Evolutionary conservation across 2,329 filamentous ascomycete species (phyloP), one percentile per base, ranked within the genome.

Genomic region (Biscogniauxia mediterranea): DNA sequence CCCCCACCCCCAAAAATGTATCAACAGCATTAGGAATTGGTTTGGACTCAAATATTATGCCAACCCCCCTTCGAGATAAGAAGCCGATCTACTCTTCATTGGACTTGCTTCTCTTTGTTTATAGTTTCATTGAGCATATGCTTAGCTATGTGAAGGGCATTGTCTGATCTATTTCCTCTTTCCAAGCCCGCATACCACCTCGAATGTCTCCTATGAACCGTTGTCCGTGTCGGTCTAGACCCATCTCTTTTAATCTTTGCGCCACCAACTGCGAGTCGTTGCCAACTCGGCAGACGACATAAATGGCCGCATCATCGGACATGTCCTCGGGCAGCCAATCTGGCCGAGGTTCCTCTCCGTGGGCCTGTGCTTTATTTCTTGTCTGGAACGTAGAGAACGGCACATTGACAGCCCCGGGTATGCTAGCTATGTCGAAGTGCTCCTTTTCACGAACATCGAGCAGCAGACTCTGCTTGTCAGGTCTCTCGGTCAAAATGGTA

Each of bases 401-500:
- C 0, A 93, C 74, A 67, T 92, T 97, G 56, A 96, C 77, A 25
- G 91, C 92, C 0, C 90, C 90, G 0, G 87, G 80, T 7, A 99
- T 80, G 63, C 83, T 87, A 65, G 89, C 93, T 52, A 98, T 87
- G 17, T 90, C 89, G 66, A 91, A 97, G 63, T 97, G 92, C 26
- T 92, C 90, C 69, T 86, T 86, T 68, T 96, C 92, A 1, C 95
- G 83, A 1, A 96, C 92, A 66, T 98, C 95, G 2, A 98, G 75
- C 1, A 97, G 76, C 0, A 91, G 71, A 57, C 89, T 86, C 1
- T 56, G 32, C 51, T 55, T 32, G 2, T 51, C 57, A 5, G 38
- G 55, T 23, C 55, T 58, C 50, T 64, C 65, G 1, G 60, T 54
- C 23, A 67, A 7, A 5, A 73, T 56, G 6, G 67, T 60, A 19